These are phyloP conservation scores for Acanthamoeba culbertsoni DNA, from an alignment of 208 protist species.

Conservation along the genomic window DNA sequence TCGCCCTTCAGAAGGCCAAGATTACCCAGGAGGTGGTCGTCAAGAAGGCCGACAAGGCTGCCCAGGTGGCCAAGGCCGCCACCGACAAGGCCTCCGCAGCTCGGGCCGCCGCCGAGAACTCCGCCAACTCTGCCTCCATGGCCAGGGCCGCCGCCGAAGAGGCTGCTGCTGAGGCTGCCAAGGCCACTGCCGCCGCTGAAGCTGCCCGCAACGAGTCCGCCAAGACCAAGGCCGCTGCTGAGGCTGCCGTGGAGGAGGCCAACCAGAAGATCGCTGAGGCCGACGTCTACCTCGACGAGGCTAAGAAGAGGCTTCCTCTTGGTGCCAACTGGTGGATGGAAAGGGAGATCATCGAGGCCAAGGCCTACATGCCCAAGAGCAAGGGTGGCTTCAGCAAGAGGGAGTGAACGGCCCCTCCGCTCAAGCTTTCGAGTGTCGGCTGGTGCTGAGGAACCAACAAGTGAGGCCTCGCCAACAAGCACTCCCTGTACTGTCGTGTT, in stretches of 20 bases:
- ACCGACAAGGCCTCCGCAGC: background rate
- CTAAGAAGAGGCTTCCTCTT: slow-evolving; percentile 37
- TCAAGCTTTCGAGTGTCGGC: too few relatives aligned
- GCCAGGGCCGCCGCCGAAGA: background rate
- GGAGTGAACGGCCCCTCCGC: background rate
- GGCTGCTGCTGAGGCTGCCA: background rate
- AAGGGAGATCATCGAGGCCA: slow-evolving; percentile 65
- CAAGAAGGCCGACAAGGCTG: slow-evolving; percentile 68
- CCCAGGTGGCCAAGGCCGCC: slow-evolving; percentile 47
- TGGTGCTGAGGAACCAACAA: too few relatives aligned
- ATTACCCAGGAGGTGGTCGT: slow-evolving; percentile 62
- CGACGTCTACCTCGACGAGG: slow-evolving; percentile 54
- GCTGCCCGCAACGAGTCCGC: background rate
- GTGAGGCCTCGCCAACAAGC: too few relatives aligned
- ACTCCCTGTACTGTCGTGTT: too few relatives aligned
- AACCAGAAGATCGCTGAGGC: slow-evolving; percentile 31
- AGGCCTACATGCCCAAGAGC: slow-evolving; percentile 66
- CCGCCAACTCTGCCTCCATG: slow-evolving; percentile 46
- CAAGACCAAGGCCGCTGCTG: slow-evolving; percentile 9
- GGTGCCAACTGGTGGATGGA: slow-evolving; percentile 70
- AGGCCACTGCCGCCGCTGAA: background rate
- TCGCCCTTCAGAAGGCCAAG: slow-evolving; percentile 64
- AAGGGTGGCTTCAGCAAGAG: slow-evolving; percentile 67
- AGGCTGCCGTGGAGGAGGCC: slow-evolving; percentile 23
- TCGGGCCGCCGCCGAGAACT: background rate